Conservation (phyloP, 2,329 filamentous ascomycete genomes). For the Curvularia verruculosa region DNA sequence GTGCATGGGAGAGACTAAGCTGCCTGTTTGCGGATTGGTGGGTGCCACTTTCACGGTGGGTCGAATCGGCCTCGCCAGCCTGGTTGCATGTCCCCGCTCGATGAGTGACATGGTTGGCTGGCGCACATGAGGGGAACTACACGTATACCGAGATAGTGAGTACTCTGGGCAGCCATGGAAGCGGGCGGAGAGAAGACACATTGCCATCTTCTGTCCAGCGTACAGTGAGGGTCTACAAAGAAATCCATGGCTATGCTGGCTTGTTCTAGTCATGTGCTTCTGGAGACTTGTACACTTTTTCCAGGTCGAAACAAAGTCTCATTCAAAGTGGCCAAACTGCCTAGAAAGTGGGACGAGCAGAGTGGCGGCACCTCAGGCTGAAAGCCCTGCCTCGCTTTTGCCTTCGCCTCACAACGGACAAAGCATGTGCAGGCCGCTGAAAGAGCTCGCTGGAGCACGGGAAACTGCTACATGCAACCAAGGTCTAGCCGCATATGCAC, state of each 20-base stretch:
- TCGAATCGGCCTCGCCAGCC: constrained; percentile 30
- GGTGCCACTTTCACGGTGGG: constrained; percentile 28
- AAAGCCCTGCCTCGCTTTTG: constrained; percentile 13
- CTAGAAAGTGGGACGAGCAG: constrained; percentile 6
- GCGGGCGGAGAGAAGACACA: not conserved
- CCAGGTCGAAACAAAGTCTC: constrained; percentile 4
- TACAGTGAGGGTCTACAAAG: not conserved
- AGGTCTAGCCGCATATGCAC: constrained; percentile 49
- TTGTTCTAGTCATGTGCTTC: not conserved
- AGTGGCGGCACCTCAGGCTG: constrained; percentile 30
- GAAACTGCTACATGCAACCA: constrained; percentile 41
- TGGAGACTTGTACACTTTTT: not conserved
- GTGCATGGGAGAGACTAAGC: constrained; percentile 24
- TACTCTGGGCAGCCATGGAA: constrained; percentile 9
- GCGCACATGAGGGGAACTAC: constrained; percentile 18
- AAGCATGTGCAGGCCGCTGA: constrained; percentile 10
- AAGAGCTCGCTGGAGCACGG: constrained; percentile 36
- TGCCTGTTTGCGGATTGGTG: constrained; percentile 32
- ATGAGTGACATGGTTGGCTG: constrained; percentile 28
- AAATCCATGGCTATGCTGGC: not conserved
- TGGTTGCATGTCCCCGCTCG: constrained; percentile 36
- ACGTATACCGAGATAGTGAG: constrained; percentile 21
- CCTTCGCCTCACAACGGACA: constrained; percentile 10
- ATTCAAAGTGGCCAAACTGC: constrained; percentile 4
- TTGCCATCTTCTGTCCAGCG: not conserved